These are phyloP conservation scores for Calonectria pseudoturangicola DNA, from an alignment of 2,329 filamentous ascomycete genomes.

Conservation along the genomic window DNA sequence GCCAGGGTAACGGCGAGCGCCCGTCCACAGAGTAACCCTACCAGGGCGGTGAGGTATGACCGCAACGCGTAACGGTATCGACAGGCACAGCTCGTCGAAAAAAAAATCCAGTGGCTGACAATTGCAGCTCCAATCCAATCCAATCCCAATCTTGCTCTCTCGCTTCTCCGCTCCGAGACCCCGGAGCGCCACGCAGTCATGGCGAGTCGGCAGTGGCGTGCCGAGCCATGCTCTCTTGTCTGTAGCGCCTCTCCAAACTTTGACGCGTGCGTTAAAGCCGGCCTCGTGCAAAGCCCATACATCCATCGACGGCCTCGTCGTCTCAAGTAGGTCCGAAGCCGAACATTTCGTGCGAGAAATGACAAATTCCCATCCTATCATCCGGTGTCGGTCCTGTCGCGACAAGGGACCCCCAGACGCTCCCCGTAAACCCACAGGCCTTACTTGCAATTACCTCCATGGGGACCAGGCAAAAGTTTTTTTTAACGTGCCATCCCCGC, in stretches of 20 bases:
- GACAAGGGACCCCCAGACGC: constrained; percentile 8
- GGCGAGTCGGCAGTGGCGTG: constrained; percentile 17
- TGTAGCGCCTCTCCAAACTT: neutral
- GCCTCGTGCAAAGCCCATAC: neutral
- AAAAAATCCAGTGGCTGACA: constrained; percentile 3
- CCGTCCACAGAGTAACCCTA: constrained; percentile 13
- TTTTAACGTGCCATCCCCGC: constrained; percentile 10
- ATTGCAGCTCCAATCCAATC: neutral
- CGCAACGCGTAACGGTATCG: neutral
- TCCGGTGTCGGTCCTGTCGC: constrained; percentile 30
- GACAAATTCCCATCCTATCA: neutral
- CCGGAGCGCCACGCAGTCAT: constrained; percentile 35
- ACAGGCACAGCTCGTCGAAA: neutral
- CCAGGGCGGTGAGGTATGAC: constrained; percentile 7
- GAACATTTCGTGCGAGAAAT: neutral
- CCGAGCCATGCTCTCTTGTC: neutral
- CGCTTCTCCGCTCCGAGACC: constrained; percentile 14
- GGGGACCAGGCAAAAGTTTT: constrained; percentile 7
- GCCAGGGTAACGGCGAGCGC: neutral
- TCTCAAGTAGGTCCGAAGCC: neutral
- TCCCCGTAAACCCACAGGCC: constrained; percentile 21
- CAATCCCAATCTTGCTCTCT: neutral
- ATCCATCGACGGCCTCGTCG: neutral
- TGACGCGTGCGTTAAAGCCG: neutral
- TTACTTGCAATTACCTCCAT: constrained; percentile 23